Conservation (phyloP, 768 basidiomycete species). For the Phlebiopsis flavidoalba region DNA sequence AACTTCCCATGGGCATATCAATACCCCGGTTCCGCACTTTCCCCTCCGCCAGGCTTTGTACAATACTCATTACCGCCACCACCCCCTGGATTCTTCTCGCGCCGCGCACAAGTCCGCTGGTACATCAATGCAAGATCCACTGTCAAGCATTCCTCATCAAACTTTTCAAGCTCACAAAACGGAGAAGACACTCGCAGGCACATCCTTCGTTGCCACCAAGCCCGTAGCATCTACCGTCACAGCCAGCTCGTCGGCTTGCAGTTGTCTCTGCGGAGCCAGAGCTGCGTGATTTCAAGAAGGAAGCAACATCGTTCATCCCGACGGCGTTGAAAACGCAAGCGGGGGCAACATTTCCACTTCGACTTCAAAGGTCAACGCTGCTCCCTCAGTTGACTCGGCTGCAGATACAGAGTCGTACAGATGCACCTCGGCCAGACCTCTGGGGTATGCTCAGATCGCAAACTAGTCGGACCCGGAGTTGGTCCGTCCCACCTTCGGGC, state of each 20-base stretch:
- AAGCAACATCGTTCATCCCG: conserved; percentile 91
- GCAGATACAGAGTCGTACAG: conserved; percentile 26
- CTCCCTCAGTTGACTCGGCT: conserved; percentile 44
- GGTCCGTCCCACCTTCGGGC: conserved; percentile 8
- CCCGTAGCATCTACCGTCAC: conserved; percentile 18
- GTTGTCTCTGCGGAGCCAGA: conserved; percentile 82
- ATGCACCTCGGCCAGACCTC: conserved; percentile 57
- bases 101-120: conserved; percentile 44
- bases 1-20: neutral
- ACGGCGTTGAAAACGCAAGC: conserved; percentile 75
- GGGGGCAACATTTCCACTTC: conserved; percentile 29
- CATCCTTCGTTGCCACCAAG: conserved; percentile 23
- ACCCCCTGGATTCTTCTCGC: conserved; percentile 65
- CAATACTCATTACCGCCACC: conserved; percentile 30
- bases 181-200: conserved; percentile 24
- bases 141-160: conserved; percentile 70
- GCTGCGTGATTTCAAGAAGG: conserved; percentile 91
- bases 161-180: conserved; percentile 74
- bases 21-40: conserved; percentile 16
- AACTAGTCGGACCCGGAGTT: conserved; percentile 44
- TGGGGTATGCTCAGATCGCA: conserved; percentile 56
- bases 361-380: conserved; percentile 52
- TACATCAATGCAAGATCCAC: conserved; percentile 68
- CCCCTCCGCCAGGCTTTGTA: conserved; percentile 26
- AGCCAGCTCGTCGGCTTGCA: conserved; percentile 40